Evolutionary conservation across 805 yeast genomes (phyloP), one percentile per base, ranked within the genome.

Genomic region (Kodamaea nitidulidarum): DNA sequence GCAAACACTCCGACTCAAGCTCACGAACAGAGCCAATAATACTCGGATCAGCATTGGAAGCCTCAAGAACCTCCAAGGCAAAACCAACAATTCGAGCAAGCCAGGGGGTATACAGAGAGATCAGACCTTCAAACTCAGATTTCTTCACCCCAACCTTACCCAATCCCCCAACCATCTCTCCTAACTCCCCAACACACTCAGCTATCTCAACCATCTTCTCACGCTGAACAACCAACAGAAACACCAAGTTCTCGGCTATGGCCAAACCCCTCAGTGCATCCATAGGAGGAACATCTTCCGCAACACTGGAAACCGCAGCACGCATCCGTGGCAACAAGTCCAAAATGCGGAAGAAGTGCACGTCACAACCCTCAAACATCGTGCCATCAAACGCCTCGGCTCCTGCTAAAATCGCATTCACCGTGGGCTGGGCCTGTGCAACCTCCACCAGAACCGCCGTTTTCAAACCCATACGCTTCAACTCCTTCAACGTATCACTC

Each of bases 291-390:
- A 86, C 78, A 50, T 88, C 97, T 6, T 78, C 83, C 7, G 80
- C 74, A 10, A 80, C 76, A 10, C 68, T 67, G 2, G 78, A 59
- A 8, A 81, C 79, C 2, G 85, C 65, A 14, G 81, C 73, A 51
- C 95, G 73, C 41, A 91, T 63, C 33, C 91, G 70, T 3, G 97
- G 97, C 32, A 91, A 60, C 18, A 90, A 54, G 50, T 93, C 98
- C 26, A 93, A 60, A 7, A 87, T 58, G 43, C 86, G 71, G 65
- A 75, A 84, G 61, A 78, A 88, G 49, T 75, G 74, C 0, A 55
- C 50, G 50, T 81, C 82, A 20, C 54, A 43, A 0, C 68, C 70
- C 9, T 64, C 64, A 27, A 78, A 53, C 1, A 47, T 40, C 4
- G 55, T 47, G 1, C 49, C 61, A 3, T 55, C 54, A 39, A 83